Evolutionary conservation across 2,329 filamentous ascomycete genomes (phyloP).

Genomic region (Penicillium occitanis): DNA sequence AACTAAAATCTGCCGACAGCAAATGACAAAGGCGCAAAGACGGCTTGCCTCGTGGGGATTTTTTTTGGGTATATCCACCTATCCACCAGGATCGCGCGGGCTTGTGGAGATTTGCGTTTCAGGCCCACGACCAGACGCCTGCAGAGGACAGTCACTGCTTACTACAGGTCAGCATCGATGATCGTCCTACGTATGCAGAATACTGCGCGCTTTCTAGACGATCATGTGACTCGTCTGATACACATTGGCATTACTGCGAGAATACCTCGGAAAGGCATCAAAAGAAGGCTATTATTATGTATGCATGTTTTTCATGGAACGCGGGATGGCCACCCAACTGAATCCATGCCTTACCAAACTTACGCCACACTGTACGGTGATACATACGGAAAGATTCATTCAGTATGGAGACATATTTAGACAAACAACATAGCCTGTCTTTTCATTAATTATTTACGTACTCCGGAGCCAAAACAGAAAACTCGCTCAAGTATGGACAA

Average conservation of each 20-base stretch:
- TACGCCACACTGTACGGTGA: not conserved
- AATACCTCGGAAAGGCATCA: not conserved
- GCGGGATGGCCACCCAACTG: not conserved
- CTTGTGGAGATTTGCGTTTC: conserved; percentile 4
- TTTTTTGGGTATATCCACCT: not conserved
- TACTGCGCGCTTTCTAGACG: not conserved
- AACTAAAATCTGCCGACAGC: not conserved
- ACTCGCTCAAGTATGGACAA: not conserved
- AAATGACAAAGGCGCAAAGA: conserved; percentile 1
- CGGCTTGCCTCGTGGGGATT: conserved; percentile 4
- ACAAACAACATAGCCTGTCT: too few relatives aligned
- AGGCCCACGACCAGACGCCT: not conserved
- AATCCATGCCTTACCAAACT: not conserved
- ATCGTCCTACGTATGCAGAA: not conserved
- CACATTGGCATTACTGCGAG: not conserved
- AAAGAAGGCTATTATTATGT: not conserved
- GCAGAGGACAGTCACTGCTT: not conserved
- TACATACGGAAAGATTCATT: not conserved
- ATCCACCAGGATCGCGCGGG: conserved; percentile 8
- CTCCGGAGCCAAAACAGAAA: not conserved
- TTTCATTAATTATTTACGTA: too few relatives aligned
- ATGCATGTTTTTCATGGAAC: not conserved
- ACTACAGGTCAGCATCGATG: not conserved
- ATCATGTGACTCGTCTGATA: conserved; percentile 6
- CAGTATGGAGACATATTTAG: not conserved